Conservation (phyloP, 1,284 basidiomycete species). For the Peniophora sp. region DNA sequence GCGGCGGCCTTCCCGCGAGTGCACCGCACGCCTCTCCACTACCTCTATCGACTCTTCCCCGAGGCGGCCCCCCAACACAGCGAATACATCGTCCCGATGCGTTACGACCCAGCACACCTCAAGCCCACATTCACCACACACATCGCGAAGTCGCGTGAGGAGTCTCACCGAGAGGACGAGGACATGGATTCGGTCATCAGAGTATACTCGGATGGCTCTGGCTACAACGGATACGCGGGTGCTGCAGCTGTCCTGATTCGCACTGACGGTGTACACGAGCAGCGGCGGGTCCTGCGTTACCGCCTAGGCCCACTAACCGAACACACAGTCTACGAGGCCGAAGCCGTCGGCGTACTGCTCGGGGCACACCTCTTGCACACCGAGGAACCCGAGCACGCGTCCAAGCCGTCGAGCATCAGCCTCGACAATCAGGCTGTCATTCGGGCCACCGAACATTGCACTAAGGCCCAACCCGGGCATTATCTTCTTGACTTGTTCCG, state of each 20-base stretch:
- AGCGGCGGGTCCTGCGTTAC: slow-evolving; percentile 6
- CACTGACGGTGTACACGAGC: not conserved
- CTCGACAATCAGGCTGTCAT: slow-evolving; percentile 11
- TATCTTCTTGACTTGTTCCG: not conserved
- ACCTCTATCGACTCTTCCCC: not conserved
- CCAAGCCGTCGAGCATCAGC: not conserved
- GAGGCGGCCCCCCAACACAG: not conserved
- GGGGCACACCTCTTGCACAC: slow-evolving; percentile 10
- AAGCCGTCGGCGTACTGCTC: slow-evolving; percentile 18
- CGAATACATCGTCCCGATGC: not conserved
- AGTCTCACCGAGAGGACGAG: not conserved
- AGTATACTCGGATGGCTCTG: slow-evolving; percentile 15
- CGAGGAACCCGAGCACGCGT: not conserved
- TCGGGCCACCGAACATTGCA: not conserved
- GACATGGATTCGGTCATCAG: not conserved
- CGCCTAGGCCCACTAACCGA: slow-evolving; percentile 15
- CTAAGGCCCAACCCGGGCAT: slow-evolving; percentile 1
- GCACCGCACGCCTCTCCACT: not conserved
- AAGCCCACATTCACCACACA: not conserved
- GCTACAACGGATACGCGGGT: slow-evolving; percentile 12
- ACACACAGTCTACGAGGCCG: slow-evolving; percentile 25
- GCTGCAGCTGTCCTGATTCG: slow-evolving; percentile 15
- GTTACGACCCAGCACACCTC: not conserved
- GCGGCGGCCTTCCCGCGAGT: not conserved
- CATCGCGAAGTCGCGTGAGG: not conserved